Evolutionary conservation across 139 green algal species (phyloP), one percentile per base, ranked within the genome.

Genomic region (Chlamydomonas eustigma): DNA sequence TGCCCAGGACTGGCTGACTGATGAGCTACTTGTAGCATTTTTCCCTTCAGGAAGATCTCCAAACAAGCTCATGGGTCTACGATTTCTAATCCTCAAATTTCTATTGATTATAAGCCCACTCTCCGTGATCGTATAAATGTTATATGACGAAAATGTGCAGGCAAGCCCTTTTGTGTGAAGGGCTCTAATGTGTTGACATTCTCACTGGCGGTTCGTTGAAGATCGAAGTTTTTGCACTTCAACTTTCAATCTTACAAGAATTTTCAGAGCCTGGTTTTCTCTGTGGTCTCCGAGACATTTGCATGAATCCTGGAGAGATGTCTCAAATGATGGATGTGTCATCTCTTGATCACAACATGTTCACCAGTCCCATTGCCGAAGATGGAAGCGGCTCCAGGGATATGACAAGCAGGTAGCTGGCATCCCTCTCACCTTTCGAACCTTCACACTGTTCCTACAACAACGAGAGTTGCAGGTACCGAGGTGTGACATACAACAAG

Each of bases 401-500:
- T 18, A 58, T 58, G 44, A 58, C 44, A 12, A 58, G 44, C 44
- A 58, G 44, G 44, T 58, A 12, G 44, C 12, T 58, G 44, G 12
- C 44, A 12, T 12, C 44, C 44, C 44, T 58, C 18, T 58, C 44
- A 18, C 12, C 12, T 18, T 58, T 58, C 44, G 44, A 12, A n/a
- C 44, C 44, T 58, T 58, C 44, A 58, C 44, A 58, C 44, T 58
- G 44, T 58, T 58, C 44, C 44, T 58, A 58, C 44, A 58, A 58
- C 44, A 58, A 58, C 44, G 44, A 18, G 12, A 28, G 12, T 58
- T 58, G 28, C 28, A 74, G 66, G 32, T 75, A 75, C 37, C 32
- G 68, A 58, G 68, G 68, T 25, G 68, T 75, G 6, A 75, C 68
- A 5, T 75, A 37, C 68, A 75, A 75, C 68, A 75, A 75, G 68